Evolutionary conservation across 1,284 basidiomycete species (phyloP), one percentile per base, ranked within the genome.

Genomic region (Ustilago xerochloae): DNA sequence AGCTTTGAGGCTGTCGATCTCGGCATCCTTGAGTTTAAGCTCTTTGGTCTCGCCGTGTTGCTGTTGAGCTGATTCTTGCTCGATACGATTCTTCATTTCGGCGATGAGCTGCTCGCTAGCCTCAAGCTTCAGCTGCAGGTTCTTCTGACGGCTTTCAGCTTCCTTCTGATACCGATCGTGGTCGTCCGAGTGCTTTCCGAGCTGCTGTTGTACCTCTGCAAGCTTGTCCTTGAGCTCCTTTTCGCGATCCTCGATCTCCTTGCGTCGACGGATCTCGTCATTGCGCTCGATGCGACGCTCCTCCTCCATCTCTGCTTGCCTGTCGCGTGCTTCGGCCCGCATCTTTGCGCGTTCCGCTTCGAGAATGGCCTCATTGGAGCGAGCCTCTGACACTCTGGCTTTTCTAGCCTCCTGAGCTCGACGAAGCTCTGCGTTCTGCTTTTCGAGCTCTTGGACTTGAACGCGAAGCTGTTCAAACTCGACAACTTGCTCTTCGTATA

Each of bases 301-400:
- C 32, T 78, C 78, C 35, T 81, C 80, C 62, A 76, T 56, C 45
- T 89, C 88, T 18, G 88, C 83, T 66, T 88, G 87, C 51, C 86
- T 85, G 48, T 89, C 87, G 41, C 87, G 87, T 67, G 89, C 89
- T 58, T 86, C 86, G 20, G 89, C 75, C 24, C 86, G 82, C 43
- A 87, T 86, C 56, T 88, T 87, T 18, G 89, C 84, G 24, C 87
- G 85, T 22, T 86, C 85, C 0, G 68, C 69, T 41, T 75, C 72
- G 15, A 77, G 41, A 24, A 78, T 35, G 20, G 63, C 66, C 43
- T 72, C 65, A 36, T 67, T 74, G 24, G 58, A 71, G 24, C 64
- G 59, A 6, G 39, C 58, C 49, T 79, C 77, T 16, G 70, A 64
- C 29, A 56, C 47, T 33, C 65, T 65, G 2, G 70, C 62, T 35